These are phyloP conservation scores for Melocanna baccifera DNA, from an alignment of 176 grass and related monocot genomes.

Conservation along the genomic window DNA sequence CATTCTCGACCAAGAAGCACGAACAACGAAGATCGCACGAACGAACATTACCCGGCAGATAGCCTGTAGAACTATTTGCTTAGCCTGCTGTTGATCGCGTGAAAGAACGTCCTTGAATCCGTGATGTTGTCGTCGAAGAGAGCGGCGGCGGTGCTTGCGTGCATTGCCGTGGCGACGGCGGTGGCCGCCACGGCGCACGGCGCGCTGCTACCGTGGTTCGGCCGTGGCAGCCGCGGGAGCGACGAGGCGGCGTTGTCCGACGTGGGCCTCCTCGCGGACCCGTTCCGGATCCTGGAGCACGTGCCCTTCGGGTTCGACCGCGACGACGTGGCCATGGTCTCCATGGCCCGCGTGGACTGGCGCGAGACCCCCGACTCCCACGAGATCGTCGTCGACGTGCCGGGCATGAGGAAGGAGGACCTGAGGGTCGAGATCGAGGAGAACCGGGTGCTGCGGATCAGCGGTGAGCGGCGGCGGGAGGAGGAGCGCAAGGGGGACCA, in stretches of 20 bases:
- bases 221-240: neutral
- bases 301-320: conserved; percentile 60
- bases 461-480: conserved; percentile 71
- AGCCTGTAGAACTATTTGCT: neutral
- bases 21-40: neutral
- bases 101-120: neutral
- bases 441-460: conserved; percentile 69
- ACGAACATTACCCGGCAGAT: neutral
- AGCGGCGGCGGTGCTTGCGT: neutral
- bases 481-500: conserved; percentile 56
- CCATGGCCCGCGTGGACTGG: conserved; percentile 71
- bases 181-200: conserved; percentile 4
- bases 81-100: neutral
- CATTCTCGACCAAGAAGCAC: too few relatives aligned
- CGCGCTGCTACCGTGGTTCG: conserved; percentile 63
- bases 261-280: conserved; percentile 42
- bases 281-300: conserved; percentile 86
- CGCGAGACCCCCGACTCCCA: conserved; percentile 65
- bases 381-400: conserved; percentile 78
- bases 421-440: conserved; percentile 78
- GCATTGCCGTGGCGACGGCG: conserved; percentile 18
- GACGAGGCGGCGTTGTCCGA: conserved; percentile 43
- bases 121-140: conserved; percentile 1
- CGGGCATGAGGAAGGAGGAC: conserved; percentile 67
- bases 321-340: conserved; percentile 47